Conservation (phyloP, 2,329 filamentous ascomycete genomes). For the Penicillium sp. region DNA sequence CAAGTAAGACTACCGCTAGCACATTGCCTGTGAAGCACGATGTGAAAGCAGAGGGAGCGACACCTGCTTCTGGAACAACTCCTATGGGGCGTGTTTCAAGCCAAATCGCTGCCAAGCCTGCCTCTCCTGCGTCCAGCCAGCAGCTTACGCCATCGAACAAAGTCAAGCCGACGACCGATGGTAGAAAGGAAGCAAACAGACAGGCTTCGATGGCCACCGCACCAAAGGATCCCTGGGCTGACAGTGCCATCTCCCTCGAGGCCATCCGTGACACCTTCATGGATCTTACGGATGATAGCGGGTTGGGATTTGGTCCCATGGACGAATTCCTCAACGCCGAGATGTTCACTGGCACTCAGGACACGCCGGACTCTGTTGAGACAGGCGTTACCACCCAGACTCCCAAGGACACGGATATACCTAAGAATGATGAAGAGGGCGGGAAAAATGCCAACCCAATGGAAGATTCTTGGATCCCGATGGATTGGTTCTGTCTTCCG, state of each 20-base stretch:
- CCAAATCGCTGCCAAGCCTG: constrained; percentile 38
- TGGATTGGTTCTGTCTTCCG: constrained; percentile 40
- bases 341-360: constrained; percentile 39
- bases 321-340: constrained; percentile 45
- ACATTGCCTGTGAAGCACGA: constrained; percentile 35
- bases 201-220: constrained; percentile 20
- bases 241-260: constrained; percentile 43
- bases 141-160: constrained; percentile 37
- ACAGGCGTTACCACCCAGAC: constrained; percentile 41
- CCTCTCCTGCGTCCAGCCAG: constrained; percentile 41
- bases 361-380: constrained; percentile 46
- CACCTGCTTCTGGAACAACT: constrained; percentile 36
- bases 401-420: constrained; percentile 42
- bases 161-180: constrained; percentile 32
- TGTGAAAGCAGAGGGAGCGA: constrained; percentile 31
- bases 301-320: constrained; percentile 40
- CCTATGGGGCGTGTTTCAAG: constrained; percentile 41
- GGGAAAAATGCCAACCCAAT: constrained; percentile 32
- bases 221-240: constrained; percentile 43
- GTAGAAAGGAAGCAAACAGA: constrained; percentile 35
- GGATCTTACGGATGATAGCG: constrained; percentile 35
- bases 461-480: constrained; percentile 38
- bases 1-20: constrained; percentile 26
- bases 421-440: constrained; percentile 36
- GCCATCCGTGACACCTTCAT: constrained; percentile 45